Conservation (phyloP, 495 filamentous ascomycete species). For the Aspergillus mulundensis region DNA sequence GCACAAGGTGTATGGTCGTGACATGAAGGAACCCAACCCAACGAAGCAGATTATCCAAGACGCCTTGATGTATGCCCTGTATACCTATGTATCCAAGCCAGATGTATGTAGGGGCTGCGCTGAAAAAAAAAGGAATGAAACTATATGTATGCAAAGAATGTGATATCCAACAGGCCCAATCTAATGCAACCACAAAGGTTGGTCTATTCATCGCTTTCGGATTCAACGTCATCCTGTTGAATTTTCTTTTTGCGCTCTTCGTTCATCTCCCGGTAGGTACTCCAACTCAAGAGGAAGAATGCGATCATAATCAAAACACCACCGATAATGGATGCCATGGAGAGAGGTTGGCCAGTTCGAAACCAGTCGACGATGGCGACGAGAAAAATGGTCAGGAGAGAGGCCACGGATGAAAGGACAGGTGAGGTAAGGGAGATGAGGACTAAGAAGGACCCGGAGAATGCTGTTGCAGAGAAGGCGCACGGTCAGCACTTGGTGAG, state of each 20-base stretch:
- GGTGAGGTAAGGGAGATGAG: constrained; percentile 90
- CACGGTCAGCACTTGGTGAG: background rate
- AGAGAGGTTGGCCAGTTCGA: constrained; percentile 69
- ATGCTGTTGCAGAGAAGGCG: constrained; percentile 41
- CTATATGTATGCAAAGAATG: background rate
- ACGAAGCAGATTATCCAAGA: background rate
- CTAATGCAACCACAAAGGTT: background rate
- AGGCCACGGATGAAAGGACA: constrained; percentile 86
- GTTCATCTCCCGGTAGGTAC: constrained; percentile 86
- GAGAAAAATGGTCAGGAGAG: constrained; percentile 91
- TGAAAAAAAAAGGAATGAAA: constrained; percentile 1
- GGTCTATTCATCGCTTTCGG: constrained; percentile 43
- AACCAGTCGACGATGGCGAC: constrained; percentile 90
- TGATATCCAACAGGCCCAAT: background rate
- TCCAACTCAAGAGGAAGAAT: constrained; percentile 82
- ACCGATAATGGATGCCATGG: constrained; percentile 70
- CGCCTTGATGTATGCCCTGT: background rate
- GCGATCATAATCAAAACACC: constrained; percentile 81
- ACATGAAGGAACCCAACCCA: background rate
- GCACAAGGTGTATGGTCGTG: too few species aligned
- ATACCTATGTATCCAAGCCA: background rate
- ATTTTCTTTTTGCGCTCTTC: constrained; percentile 67
- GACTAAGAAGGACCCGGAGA: constrained; percentile 90
- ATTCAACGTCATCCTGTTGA: constrained; percentile 38
- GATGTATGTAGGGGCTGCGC: background rate